Conservation (phyloP, 768 basidiomycete genomes). For the Calocera cornea region DNA sequence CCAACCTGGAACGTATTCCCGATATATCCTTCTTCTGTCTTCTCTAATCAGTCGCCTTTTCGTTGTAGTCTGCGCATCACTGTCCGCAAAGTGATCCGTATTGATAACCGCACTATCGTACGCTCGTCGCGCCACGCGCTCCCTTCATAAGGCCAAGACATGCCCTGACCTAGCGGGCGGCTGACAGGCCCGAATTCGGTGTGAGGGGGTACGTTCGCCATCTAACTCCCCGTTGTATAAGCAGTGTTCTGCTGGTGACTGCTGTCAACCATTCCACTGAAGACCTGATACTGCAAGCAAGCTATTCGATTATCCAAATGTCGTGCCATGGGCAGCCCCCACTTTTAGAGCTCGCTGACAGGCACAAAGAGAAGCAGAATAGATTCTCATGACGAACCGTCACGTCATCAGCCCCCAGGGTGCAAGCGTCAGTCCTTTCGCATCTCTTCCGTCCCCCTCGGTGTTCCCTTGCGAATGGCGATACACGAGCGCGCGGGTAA, state of each 20-base stretch:
- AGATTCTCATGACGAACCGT: neutral
- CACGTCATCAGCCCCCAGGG: neutral
- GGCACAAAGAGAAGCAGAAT: neutral
- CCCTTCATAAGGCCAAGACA: neutral
- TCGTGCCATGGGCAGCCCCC: neutral
- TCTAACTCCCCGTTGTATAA: neutral
- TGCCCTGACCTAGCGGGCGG: neutral
- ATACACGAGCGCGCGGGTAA: neutral
- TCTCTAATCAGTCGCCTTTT: neutral
- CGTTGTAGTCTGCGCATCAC: neutral
- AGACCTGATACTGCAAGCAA: neutral
- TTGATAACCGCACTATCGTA: neutral
- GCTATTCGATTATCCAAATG: neutral
- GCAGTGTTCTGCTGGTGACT: neutral
- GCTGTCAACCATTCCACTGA: neutral
- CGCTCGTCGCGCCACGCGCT: neutral
- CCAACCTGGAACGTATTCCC: neutral
- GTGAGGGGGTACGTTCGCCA: neutral
- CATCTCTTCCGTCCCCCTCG: neutral
- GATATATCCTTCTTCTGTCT: neutral
- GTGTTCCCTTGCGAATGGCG: neutral
- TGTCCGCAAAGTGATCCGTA: neutral
- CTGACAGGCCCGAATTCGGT: neutral
- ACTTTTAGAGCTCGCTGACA: neutral
- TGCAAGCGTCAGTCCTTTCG: neutral